These are phyloP conservation scores for Coniochaeta hoffmannii DNA, from an alignment of 2,329 filamentous ascomycete genomes.

Conservation along the genomic window DNA sequence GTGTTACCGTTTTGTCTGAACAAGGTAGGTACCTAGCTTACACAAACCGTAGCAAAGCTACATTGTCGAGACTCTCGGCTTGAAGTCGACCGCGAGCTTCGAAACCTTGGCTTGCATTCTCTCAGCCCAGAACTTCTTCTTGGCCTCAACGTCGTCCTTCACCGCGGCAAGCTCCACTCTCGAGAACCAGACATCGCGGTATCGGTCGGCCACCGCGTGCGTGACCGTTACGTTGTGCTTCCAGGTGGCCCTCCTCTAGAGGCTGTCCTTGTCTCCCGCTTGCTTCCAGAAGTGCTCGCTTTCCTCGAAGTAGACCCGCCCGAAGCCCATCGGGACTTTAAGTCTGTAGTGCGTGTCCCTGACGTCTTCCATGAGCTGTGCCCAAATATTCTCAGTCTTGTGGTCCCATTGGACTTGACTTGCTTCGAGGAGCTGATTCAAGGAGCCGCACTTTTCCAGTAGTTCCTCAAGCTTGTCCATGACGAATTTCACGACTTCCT, in stretches of 20 bases:
- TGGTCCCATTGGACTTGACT: too few relatives aligned
- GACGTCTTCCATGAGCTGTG: background rate
- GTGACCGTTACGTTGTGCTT: background rate
- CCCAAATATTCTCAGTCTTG: background rate
- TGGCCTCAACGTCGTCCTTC: background rate
- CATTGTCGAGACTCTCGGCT: background rate
- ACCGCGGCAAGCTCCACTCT: background rate
- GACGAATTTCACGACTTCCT: conserved; percentile 91
- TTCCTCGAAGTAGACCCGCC: background rate
- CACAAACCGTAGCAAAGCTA: too few relatives aligned
- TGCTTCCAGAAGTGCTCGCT: background rate
- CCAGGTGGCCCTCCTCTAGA: background rate
- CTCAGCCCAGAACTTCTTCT: background rate
- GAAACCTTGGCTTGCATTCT: background rate
- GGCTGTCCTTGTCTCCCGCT: background rate
- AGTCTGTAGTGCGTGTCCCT: background rate
- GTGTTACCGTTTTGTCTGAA: too few relatives aligned
- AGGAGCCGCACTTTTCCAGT: too few relatives aligned
- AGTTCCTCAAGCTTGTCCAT: conserved; percentile 54
- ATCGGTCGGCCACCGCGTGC: background rate
- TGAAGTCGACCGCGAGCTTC: background rate
- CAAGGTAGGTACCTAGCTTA: too few relatives aligned
- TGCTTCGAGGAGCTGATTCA: too few relatives aligned
- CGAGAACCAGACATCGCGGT: background rate
- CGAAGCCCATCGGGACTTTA: background rate